phyloP scores from a whole-genome alignment of 1,139 yeast genomes.

The Candida buenavistaensis region DNA sequence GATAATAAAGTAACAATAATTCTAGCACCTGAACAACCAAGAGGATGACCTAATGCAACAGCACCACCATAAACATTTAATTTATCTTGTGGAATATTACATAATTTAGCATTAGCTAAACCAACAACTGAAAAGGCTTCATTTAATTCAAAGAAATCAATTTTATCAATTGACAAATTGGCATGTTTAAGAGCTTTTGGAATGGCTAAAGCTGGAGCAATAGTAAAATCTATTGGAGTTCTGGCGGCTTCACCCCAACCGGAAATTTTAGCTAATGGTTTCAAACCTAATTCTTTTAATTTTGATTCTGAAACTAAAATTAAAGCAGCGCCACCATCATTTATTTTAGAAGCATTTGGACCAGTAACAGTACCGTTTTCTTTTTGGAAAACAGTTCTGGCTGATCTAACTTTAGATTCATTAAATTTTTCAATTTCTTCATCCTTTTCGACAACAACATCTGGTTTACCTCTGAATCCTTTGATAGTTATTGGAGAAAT shows the following conservation, averaged over 20 bases:
- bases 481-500: slow-evolving; percentile 85
- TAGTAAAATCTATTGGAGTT: slow-evolving; percentile 89
- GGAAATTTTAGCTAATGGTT: slow-evolving; percentile 80
- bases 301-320: slow-evolving; percentile 80
- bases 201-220: slow-evolving; percentile 90
- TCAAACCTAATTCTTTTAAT: slow-evolving; percentile 78
- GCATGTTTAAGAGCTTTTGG: slow-evolving; percentile 96
- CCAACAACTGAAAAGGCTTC: slow-evolving; percentile 98
- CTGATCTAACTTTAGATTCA: slow-evolving; percentile 70
- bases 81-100: slow-evolving; percentile 63
- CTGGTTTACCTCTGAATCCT: slow-evolving; percentile 94
- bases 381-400: slow-evolving; percentile 90
- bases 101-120: slow-evolving; percentile 78
- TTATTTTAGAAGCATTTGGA: slow-evolving; percentile 92
- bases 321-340: slow-evolving; percentile 97
- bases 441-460: slow-evolving; percentile 65
- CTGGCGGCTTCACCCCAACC: slow-evolving; percentile 99
- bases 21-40: slow-evolving; percentile 98
- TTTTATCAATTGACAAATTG: slow-evolving; percentile 53
- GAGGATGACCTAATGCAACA: slow-evolving; percentile 95
- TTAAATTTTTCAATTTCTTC: slow-evolving; percentile 74
- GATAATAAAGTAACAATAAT: slow-evolving; percentile 80
- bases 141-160: slow-evolving; percentile 86
- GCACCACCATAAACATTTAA: slow-evolving; percentile 98
- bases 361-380: slow-evolving; percentile 95